phyloP scores from a whole-genome alignment of 352 stramenopile genomes.

The Peronospora destructor region DNA sequence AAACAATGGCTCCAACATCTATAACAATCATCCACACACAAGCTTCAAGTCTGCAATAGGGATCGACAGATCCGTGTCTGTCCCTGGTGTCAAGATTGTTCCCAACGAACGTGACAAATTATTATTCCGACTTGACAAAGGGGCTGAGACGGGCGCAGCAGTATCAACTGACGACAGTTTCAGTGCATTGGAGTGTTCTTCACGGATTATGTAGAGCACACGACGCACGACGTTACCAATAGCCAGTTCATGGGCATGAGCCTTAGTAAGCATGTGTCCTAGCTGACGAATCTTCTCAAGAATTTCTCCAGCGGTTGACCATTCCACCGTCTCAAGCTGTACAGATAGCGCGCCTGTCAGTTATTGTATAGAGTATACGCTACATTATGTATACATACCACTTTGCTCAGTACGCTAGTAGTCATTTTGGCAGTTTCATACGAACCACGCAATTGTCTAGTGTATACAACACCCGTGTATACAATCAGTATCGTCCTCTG shows the following conservation, averaged over 20 bases:
- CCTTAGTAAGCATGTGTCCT: slow-evolving; percentile 76
- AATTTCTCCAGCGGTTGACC: slow-evolving; percentile 73
- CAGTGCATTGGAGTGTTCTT: slow-evolving; percentile 74
- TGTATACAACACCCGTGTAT: slow-evolving; percentile 2
- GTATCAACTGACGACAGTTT: slow-evolving; percentile 36
- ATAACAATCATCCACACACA: slow-evolving; percentile 17
- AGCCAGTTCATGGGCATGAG: slow-evolving; percentile 71
- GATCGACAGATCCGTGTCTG: slow-evolving; percentile 74
- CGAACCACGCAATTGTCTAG: slow-evolving; percentile 61
- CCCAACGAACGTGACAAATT: slow-evolving; percentile 68
- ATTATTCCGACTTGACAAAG: slow-evolving; percentile 40
- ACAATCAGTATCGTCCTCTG: slow-evolving; percentile 2
- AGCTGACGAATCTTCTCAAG: slow-evolving; percentile 79
- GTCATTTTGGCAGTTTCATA: slow-evolving; percentile 80
- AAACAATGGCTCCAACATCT: not conserved
- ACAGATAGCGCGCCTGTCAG: not conserved
- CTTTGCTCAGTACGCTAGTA: slow-evolving; percentile 59
- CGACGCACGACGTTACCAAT: slow-evolving; percentile 87
- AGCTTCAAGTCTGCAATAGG: slow-evolving; percentile 78
- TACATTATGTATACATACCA: slow-evolving; percentile 40
- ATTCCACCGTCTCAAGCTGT: slow-evolving; percentile 73
- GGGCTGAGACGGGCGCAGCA: slow-evolving; percentile 11
- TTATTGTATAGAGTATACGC: not conserved
- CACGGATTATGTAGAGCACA: slow-evolving; percentile 85
- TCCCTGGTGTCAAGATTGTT: slow-evolving; percentile 74